Evolutionary conservation across 208 protist species (phyloP), one percentile per base, ranked within the genome.

Genomic region (Leptomonas pyrrhocoris): DNA sequence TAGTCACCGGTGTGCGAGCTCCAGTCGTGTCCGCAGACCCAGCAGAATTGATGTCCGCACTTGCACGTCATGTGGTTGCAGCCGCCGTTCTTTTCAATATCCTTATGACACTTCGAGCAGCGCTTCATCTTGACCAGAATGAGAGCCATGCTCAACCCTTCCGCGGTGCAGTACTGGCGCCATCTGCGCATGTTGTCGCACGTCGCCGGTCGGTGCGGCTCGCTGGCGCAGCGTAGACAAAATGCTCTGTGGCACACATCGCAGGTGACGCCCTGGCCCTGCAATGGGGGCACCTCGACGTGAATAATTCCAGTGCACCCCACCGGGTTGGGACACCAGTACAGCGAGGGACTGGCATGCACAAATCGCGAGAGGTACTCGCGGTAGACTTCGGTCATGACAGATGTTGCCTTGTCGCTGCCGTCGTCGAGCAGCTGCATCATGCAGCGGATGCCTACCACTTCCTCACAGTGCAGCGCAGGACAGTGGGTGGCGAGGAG

Each of bases 51-150:
- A 54, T 95, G 70, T 11, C 66, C 27, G 70, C 91, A 97, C 49
- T 60, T 68, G 79, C 89, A 98, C 6, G 79, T 93, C 86, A 98
- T 97, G 69, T 98, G 94, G 30, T 94, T 97, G 76, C 95, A 98
- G 27, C 95, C 95, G 8, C 78, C 86, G 61, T 92, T 97, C 74
- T 98, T 98, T 70, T 98, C 85, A 31, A 98, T 98, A 16, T 73
- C 56, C 2, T 59, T 75, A 16, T 74, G 45, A 66, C 90, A 97
- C 51, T 82, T 81, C 1, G 90, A 89, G 61, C 93, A 97, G 21
- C 34, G 74, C 64, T 96, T 94, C 12, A 91, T 96, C 58, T 78
- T 85, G 8, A 57, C 61, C 2, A 80, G 57, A 40, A 96, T 80
- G 36, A 77, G 92, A 4, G 76, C 84, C 28, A 80, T 55, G 43